These are phyloP conservation scores for Ramalina intermedia DNA, from an alignment of 495 filamentous ascomycete genomes.

Conservation along the genomic window DNA sequence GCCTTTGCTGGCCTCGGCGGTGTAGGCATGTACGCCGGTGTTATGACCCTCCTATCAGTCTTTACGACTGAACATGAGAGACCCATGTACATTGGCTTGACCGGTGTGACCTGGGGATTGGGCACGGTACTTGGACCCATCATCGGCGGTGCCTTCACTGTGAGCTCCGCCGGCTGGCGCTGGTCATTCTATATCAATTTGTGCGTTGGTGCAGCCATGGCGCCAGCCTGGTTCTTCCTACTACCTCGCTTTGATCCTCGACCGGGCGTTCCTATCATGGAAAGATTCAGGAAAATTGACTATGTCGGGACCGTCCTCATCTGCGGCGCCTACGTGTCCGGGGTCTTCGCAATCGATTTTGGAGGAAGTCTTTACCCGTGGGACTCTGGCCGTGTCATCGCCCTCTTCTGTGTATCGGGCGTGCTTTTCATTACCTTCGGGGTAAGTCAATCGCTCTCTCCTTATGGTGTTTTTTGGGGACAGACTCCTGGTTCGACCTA, in stretches of 20 bases:
- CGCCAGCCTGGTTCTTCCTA: slow-evolving; percentile 41
- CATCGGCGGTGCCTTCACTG: slow-evolving; percentile 26
- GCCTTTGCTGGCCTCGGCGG: slow-evolving; percentile 29
- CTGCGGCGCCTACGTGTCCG: slow-evolving; percentile 12
- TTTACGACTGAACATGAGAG: slow-evolving; percentile 31
- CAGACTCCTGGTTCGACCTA: too few relatives aligned
- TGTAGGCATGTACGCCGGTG: slow-evolving; percentile 36
- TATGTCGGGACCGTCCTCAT: slow-evolving; percentile 18
- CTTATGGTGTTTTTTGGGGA: too few relatives aligned
- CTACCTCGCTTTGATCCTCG: slow-evolving; percentile 33
- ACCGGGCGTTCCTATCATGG: slow-evolving; percentile 20
- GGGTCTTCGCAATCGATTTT: slow-evolving; percentile 22
- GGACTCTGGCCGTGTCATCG: slow-evolving; percentile 16
- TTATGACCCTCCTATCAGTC: slow-evolving; percentile 29
- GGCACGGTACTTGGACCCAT: slow-evolving; percentile 31
- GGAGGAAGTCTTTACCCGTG: slow-evolving; percentile 22
- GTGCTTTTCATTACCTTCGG: slow-evolving; percentile 15
- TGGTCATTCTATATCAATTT: slow-evolving; percentile 59
- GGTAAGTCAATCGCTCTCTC: not conserved
- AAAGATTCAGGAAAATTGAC: slow-evolving; percentile 26
- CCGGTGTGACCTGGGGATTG: slow-evolving; percentile 28
- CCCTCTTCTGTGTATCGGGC: slow-evolving; percentile 13
- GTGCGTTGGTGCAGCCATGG: slow-evolving; percentile 30
- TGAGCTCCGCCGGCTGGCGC: slow-evolving; percentile 26
- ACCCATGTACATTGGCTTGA: slow-evolving; percentile 30